Evolutionary conservation across 2,329 filamentous ascomycete genomes (phyloP).

Genomic region (Aspergillus fructus): DNA sequence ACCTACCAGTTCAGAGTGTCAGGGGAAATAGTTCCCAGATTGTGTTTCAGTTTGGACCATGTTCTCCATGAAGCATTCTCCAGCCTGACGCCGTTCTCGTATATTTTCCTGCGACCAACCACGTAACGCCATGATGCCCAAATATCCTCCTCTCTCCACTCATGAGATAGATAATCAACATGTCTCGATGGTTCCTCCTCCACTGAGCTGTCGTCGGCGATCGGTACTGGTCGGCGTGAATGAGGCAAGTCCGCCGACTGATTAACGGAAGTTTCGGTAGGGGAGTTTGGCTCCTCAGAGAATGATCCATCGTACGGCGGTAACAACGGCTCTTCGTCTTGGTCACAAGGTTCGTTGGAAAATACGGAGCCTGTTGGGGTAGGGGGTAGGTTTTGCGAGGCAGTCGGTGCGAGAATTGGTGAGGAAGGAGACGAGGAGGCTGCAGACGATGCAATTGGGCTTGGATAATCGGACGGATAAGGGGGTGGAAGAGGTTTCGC

Average conservation of each 20-base stretch:
- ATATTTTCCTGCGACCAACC: slow-evolving; percentile 73
- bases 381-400: slow-evolving; percentile 32
- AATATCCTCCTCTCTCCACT: slow-evolving; percentile 94
- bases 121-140: slow-evolving; percentile 98
- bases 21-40: slow-evolving; percentile 81
- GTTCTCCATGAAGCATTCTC: slow-evolving; percentile 98
- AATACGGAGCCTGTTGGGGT: slow-evolving; percentile 40
- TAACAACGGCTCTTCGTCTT: slow-evolving; percentile 39
- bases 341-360: slow-evolving; percentile 27
- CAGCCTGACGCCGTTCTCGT: slow-evolving; percentile 75
- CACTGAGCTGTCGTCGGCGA: slow-evolving; percentile 77
- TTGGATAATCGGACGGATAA: slow-evolving; percentile 24
- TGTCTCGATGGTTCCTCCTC: slow-evolving; percentile 75
- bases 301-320: slow-evolving; percentile 48
- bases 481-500: slow-evolving; percentile 31
- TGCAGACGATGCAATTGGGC: slow-evolving; percentile 30
- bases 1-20: slow-evolving; percentile 90
- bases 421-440: slow-evolving; percentile 41
- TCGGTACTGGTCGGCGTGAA: slow-evolving; percentile 61
- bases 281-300: slow-evolving; percentile 39
- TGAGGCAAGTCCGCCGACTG: slow-evolving; percentile 47
- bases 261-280: slow-evolving; percentile 23
- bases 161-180: slow-evolving; percentile 92
- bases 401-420: slow-evolving; percentile 32
- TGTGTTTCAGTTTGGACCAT: slow-evolving; percentile 91